These are phyloP conservation scores for Ophiostoma novo-ulmi DNA, from an alignment of 2,329 filamentous ascomycete species.

Conservation along the genomic window DNA sequence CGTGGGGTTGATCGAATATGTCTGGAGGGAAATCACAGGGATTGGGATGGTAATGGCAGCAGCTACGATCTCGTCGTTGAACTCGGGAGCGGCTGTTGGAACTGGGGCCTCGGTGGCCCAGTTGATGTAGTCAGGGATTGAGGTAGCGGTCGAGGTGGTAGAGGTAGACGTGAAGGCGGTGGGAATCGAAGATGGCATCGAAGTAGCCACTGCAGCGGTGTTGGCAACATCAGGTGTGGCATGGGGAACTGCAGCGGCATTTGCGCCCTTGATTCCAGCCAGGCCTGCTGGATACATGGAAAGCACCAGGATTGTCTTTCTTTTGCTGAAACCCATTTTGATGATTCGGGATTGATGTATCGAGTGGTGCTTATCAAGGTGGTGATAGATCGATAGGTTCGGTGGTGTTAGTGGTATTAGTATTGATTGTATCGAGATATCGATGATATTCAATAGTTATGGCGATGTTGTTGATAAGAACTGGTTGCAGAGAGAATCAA, in stretches of 20 bases:
- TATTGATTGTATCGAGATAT: not conserved
- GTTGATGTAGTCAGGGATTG: not conserved
- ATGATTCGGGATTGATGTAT: not conserved
- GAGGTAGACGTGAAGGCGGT: not conserved
- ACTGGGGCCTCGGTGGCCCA: not conserved
- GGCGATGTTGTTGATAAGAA: not conserved
- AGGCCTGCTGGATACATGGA: not conserved
- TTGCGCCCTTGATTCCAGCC: not conserved
- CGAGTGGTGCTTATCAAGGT: not conserved
- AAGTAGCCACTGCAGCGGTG: not conserved
- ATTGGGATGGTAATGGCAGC: slow-evolving; percentile 6
- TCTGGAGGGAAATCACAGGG: not conserved
- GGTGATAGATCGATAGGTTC: not conserved
- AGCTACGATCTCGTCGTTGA: not conserved
- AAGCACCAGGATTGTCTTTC: not conserved
- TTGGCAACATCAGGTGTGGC: not conserved
- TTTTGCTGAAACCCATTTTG: not conserved
- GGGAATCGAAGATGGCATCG: not conserved
- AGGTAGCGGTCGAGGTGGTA: not conserved
- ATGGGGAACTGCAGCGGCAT: not conserved
- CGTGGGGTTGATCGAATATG: not conserved
- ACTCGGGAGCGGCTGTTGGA: not conserved
- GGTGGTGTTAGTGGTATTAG: not conserved
- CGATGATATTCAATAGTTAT: not conserved
- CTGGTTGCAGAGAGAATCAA: not conserved